phyloP scores from a whole-genome alignment of 2,329 filamentous ascomycete species.

The Aspergillus sp. region DNA sequence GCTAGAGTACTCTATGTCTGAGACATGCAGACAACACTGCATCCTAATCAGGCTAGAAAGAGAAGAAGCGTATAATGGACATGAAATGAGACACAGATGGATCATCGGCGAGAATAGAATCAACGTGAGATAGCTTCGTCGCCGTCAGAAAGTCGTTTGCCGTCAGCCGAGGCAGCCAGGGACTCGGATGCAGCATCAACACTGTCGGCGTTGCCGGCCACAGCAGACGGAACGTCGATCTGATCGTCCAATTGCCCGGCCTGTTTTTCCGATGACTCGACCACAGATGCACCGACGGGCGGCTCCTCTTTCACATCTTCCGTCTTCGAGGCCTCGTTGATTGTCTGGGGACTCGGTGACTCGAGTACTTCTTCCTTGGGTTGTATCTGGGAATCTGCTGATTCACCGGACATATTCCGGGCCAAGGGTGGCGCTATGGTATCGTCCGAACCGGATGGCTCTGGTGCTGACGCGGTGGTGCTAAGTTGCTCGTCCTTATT shows the following conservation, averaged over 20 bases:
- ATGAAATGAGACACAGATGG: background rate
- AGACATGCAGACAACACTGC: background rate
- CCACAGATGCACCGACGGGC: background rate
- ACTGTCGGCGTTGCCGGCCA: constrained; percentile 13
- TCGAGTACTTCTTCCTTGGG: background rate
- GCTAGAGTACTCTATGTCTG: background rate
- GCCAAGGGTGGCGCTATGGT: constrained; percentile 31
- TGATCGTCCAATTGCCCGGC: background rate
- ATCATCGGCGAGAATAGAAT: background rate
- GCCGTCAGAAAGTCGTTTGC: constrained; percentile 28
- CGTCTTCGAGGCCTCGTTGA: background rate
- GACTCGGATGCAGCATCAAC: constrained; percentile 25
- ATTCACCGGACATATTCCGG: constrained; percentile 36
- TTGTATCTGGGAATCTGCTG: constrained; percentile 29
- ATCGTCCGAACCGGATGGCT: constrained; percentile 13
- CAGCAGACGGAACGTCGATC: constrained; percentile 7
- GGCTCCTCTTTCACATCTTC: background rate
- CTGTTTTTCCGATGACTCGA: background rate
- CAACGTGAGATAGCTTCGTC: background rate
- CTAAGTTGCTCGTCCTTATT: constrained; percentile 17
- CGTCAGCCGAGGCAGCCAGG: constrained; percentile 26
- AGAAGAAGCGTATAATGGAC: background rate
- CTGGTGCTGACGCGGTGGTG: constrained; percentile 12
- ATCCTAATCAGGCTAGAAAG: background rate
- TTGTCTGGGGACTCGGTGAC: background rate